Base-by-base conservation (phyloP, 2,329 filamentous ascomycete species). In the Fusarium aywerte region DNA sequence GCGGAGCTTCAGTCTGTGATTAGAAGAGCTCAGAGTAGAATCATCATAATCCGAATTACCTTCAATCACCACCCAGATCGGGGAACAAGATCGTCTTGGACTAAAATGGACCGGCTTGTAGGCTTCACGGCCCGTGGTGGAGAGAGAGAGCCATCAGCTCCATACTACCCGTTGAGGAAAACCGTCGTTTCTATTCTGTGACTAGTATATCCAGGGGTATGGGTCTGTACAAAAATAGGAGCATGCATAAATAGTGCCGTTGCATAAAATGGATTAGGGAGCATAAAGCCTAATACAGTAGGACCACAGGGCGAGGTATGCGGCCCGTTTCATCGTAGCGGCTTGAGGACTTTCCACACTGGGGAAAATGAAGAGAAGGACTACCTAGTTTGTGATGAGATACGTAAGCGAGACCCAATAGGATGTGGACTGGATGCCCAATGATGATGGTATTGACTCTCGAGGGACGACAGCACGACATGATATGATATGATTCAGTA, bases 101-200 rank as follows among this genome's bases (percentile, higher is more conserved):
- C n/a, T 40, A 7, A 20, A 49, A 6, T 15, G 12, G 27, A 11
- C 16, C 36, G 33, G 18, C 39, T 62, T 42, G 33, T 29, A 49
- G 43, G 54, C 44, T 59, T 20, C 44, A 42, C 64, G 64, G 64
- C 54, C 53, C 64, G 54, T 61, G 33, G 64, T 53, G 65, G 64
- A 65, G 59, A 62, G 59, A 62, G 55, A 21, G 25, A 39, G 43
- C 13, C 8, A 18, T 20, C 36, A 18, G 10, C 16, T 38, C 21
- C 21, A 23, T 39, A 23, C 20, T 49, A 36, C 32, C 31, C 42
- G 50, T 21, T 40, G 48, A 21, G 33, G 48, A 23, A 42, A n/a
- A 16, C 21, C 39, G 35, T 21, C 33, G 42, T 35, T 21, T 52
- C 7, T 38, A 33, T 13, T 49, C 42, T 39, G 27, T 21, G 33